Evolutionary conservation across 2,329 filamentous ascomycete species (phyloP).

Genomic region (Furcasterigmium sp.): DNA sequence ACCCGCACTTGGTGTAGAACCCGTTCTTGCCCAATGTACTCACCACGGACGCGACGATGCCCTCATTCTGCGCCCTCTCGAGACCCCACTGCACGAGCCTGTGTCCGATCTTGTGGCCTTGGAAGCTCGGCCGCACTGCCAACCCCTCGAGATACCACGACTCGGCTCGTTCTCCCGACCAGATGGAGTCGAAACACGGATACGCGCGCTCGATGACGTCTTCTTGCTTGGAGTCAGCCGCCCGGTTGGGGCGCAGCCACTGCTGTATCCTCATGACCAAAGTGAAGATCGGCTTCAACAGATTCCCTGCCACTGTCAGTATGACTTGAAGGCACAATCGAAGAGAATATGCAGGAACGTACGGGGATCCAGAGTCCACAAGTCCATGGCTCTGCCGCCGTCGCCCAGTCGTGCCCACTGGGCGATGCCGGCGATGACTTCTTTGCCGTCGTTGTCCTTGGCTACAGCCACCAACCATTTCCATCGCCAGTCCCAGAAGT

Average conservation of each 20-base stretch:
- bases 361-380: slow-evolving; percentile 14
- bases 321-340: slow-evolving; percentile 1
- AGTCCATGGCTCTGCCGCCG: slow-evolving; percentile 11
- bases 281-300: slow-evolving; percentile 10
- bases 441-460: slow-evolving; percentile 7
- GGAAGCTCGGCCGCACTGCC: slow-evolving; percentile 30
- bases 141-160: slow-evolving; percentile 32
- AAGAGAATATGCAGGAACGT: neutral
- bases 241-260: slow-evolving; percentile 15
- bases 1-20: slow-evolving; percentile 26
- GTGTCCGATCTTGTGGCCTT: slow-evolving; percentile 28
- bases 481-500: slow-evolving; percentile 21
- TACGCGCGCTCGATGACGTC: slow-evolving; percentile 14
- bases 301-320: slow-evolving; percentile 14
- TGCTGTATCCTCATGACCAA: slow-evolving; percentile 8
- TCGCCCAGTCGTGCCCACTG: slow-evolving; percentile 16
- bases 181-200: slow-evolving; percentile 17
- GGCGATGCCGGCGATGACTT: slow-evolving; percentile 16
- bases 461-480: slow-evolving; percentile 20
- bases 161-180: slow-evolving; percentile 20
- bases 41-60: slow-evolving; percentile 31
- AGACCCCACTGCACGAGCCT: slow-evolving; percentile 35
- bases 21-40: slow-evolving; percentile 28
- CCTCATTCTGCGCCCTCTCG: slow-evolving; percentile 25
- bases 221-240: slow-evolving; percentile 12